Base-by-base conservation (phyloP, 805 yeast genomes). In the Naumovozyma dairenensis region DNA sequence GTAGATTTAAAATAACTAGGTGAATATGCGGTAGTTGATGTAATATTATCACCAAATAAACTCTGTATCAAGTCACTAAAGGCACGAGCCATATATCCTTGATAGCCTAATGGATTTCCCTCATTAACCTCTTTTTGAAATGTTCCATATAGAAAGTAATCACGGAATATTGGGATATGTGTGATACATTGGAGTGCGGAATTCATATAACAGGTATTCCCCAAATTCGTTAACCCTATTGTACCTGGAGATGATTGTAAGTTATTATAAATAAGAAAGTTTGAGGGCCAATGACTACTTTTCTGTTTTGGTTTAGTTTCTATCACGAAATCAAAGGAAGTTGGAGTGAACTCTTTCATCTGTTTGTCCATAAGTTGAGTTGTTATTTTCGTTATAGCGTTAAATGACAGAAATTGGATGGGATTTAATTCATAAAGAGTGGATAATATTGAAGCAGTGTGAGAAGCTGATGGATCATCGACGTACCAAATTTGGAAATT, bases 181-280 rank as follows among this genome's bases (percentile, higher is more conserved):
- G 74, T 70, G 27, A 89, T 60, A 49, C 96, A 89, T 51, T 92
- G 97, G 29, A 89, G 60, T 0, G 96, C 96, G 7, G 94, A 82
- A 55, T 85, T 86, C 96, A 87, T 86, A 55, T 85, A 87, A 56
- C 96, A 87, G 0, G 94, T 78, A 53, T 87, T 87, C 2, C 96
- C 96, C 40, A 86, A 61, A 50, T 84, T 87, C 33, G 67, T 62
- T 49, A 79, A 44, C 40, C 96, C 79, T 38, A 67, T 55, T 6
- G 35, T 44, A 43, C 96, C 87, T 35, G 53, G 48, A 2, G 63
- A 48, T n/a, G 56, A 53, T 1, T 39, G 16, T 3, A 59, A 46
- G 7, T 58, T 51, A 36, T 55, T 52, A 25, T 59, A 54, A 4
- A 47, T 44, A 22, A 42, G 46, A 33, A 51, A 55, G 26, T 52